Base-by-base conservation (phyloP, 1,284 basidiomycete species). In the Leucoagaricus sp. region DNA sequence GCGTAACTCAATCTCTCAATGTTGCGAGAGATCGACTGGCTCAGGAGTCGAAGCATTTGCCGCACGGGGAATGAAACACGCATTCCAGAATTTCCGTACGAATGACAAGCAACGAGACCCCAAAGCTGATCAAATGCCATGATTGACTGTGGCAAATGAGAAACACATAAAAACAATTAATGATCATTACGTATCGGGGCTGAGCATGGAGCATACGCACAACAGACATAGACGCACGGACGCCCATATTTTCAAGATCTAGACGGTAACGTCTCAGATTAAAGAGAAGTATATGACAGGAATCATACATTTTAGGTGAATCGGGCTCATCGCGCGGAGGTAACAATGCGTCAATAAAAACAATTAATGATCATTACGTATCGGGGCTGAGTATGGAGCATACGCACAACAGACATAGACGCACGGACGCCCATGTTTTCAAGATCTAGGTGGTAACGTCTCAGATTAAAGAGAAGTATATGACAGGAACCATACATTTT, bases 281-380 rank as follows among this genome's bases (percentile, higher is more conserved):
- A 25, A 29, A 61, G 57, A 60, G 13, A 49, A 23, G 38, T 17
- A 57, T 53, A 10, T 46, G 9, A 4, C 51, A 10, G 31, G 23
- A 48, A 12, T 69, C 82, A 50, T 64, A 89, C 88, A 95, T 74
- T 93, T 88, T 64, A 93, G 73, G 68, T 95, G 93, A 55, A 95
- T 93, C 1, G 93, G 93, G 65, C 89, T 92, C 92, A 95, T 95
- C 1, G 93, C 91, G 15, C 93, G 84, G 12, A 95, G 75, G 67
- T 89, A 92, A 59, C 87, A 91, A 69, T 94, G 89, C 0, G 93
- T 94, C 92, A 95, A n/a, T n/a, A n/a, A n/a, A n/a, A n/a, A n/a
- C n/a, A n/a, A n/a, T n/a, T n/a, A n/a, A n/a, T n/a, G n/a, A n/a
- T n/a, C n/a, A n/a, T n/a, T n/a, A n/a, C n/a, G n/a, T n/a, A n/a